These are phyloP conservation scores for Candida odintsovae DNA, from an alignment of 805 yeast species.

Conservation along the genomic window DNA sequence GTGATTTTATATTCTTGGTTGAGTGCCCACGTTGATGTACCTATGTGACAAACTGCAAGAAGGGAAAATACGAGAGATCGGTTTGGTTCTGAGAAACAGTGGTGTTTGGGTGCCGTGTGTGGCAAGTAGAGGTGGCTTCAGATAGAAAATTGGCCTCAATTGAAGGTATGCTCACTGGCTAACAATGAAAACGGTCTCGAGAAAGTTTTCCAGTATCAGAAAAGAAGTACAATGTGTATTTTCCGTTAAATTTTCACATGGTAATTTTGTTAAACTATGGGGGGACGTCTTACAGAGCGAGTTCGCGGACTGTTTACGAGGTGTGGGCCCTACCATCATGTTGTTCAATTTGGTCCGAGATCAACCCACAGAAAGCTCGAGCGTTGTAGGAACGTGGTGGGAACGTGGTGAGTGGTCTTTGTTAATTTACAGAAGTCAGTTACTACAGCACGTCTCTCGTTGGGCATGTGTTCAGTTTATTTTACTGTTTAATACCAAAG, in stretches of 20 bases:
- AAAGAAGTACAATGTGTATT: not conserved
- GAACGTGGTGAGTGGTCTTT: too few relatives aligned
- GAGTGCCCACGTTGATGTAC: not conserved
- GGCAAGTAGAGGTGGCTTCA: not conserved
- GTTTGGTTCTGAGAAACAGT: too few relatives aligned
- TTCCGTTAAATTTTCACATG: not conserved
- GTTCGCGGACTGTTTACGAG: too few relatives aligned
- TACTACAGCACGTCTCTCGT: too few relatives aligned
- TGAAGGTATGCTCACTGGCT: not conserved
- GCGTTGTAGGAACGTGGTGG: too few relatives aligned
- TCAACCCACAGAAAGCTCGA: too few relatives aligned
- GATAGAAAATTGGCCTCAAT: not conserved
- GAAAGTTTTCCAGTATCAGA: not conserved
- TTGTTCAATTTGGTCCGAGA: too few relatives aligned
- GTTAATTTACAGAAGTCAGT: too few relatives aligned
- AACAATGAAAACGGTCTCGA: not conserved
- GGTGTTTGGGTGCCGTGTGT: not conserved
- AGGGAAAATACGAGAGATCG: not conserved
- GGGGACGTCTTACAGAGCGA: not conserved
- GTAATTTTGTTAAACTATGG: not conserved
- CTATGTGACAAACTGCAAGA: not conserved
- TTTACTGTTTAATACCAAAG: not conserved
- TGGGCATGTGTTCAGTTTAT: too few relatives aligned
- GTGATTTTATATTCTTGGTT: not conserved
- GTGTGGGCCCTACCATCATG: too few relatives aligned